A percentile compares a stretch with the other conserved stretches of the same genome.
Conservation (phyloP, 129 eudicot species). For the Heracleum sosnowskyi region DNA sequence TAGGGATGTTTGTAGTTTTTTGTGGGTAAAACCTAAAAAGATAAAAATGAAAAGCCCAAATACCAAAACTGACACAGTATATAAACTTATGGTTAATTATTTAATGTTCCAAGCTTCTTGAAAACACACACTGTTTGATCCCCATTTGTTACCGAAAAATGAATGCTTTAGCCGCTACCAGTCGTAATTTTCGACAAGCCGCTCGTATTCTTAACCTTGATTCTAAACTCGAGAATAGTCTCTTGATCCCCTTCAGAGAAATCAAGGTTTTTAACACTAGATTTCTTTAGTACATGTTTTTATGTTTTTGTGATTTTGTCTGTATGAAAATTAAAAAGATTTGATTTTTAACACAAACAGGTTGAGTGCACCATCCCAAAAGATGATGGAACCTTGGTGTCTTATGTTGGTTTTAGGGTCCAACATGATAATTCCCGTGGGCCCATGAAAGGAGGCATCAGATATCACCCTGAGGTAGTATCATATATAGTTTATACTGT, state of each 20-base stretch:
- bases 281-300: not conserved
- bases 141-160: constrained; percentile 6
- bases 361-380: constrained; percentile 69
- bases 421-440: constrained; percentile 85
- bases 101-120: too few species aligned
- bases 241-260: constrained; percentile 71
- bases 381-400: constrained; percentile 60
- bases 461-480: constrained; percentile 81
- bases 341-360: constrained; percentile 13
- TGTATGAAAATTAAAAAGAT: not conserved
- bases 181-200: constrained; percentile 64
- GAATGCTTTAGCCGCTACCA: constrained; percentile 81
- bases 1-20: too few species aligned
- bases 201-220: constrained; percentile 57
- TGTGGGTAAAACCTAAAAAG: too few species aligned
- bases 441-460: constrained; percentile 82
- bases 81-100: too few species aligned
- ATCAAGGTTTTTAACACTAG: constrained; percentile 37
- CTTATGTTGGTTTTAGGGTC: constrained; percentile 59
- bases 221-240: constrained; percentile 59
- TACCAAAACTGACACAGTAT: too few species aligned
- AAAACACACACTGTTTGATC: not conserved
- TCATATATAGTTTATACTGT: not conserved
- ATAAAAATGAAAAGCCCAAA: too few species aligned
- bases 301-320: not conserved